A percentile compares a stretch with the other conserved stretches of the same genome.
phyloP scores from a whole-genome alignment of 176 grass and related monocot species.

The Phoenix dactylifera region DNA sequence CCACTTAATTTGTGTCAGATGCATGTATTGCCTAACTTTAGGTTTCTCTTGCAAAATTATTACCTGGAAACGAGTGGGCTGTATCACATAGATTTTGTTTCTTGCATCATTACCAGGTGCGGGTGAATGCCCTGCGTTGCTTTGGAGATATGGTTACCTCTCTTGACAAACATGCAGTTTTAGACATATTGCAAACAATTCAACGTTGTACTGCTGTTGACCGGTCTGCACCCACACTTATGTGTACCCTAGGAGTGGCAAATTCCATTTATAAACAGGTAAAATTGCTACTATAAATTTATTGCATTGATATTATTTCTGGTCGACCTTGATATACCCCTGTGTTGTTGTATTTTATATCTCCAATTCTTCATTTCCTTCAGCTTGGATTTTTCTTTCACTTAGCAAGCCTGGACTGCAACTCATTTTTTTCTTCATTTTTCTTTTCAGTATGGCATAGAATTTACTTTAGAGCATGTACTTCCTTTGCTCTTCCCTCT shows the following conservation, averaged over 20 bases:
- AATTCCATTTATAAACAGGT: slow-evolving; percentile 94
- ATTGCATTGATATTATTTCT: neutral
- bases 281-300: slow-evolving; percentile 13
- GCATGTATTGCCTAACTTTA: no score
- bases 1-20: no score
- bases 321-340: no score
- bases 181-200: slow-evolving; percentile 76
- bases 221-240: slow-evolving; percentile 86
- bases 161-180: slow-evolving; percentile 68
- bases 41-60: no score
- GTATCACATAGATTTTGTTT: neutral
- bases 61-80: no score
- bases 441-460: slow-evolving; percentile 61
- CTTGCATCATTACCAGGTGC: slow-evolving; percentile 49
- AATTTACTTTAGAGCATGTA: slow-evolving; percentile 78
- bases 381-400: neutral
- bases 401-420: slow-evolving; percentile 1
- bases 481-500: slow-evolving; percentile 82
- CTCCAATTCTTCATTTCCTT: neutral
- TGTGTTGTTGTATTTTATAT: neutral
- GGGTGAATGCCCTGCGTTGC: slow-evolving; percentile 89
- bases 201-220: slow-evolving; percentile 88
- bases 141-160: slow-evolving; percentile 92
- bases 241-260: slow-evolving; percentile 93
- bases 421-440: slow-evolving; percentile 8